Conservation (phyloP, 2,329 filamentous ascomycete genomes). For the Colletotrichum chlorophyti region DNA sequence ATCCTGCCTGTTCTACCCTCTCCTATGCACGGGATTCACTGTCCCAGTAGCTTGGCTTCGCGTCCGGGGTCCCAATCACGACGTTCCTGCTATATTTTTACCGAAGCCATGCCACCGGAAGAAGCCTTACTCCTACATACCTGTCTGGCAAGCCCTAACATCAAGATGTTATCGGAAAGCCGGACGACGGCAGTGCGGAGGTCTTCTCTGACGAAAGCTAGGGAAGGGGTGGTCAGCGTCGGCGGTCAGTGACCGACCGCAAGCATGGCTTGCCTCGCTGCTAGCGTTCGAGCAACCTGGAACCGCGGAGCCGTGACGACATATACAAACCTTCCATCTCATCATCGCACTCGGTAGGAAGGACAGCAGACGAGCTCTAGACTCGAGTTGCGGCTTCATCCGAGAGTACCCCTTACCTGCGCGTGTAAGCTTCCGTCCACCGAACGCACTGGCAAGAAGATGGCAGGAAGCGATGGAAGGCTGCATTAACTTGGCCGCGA, state of each 20-base stretch:
- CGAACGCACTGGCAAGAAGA: not conserved
- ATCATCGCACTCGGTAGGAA: constrained; percentile 7
- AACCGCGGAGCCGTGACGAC: constrained; percentile 5
- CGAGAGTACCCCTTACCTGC: not conserved
- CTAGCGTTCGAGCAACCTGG: not conserved
- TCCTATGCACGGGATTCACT: not conserved
- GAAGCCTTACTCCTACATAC: too few species aligned
- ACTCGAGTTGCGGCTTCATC: not conserved
- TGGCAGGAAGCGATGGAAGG: constrained; percentile 15
- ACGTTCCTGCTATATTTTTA: too few species aligned
- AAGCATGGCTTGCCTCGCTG: constrained; percentile 23
- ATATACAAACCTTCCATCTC: constrained; percentile 21
- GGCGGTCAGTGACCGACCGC: constrained; percentile 26
- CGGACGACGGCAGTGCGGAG: too few species aligned
- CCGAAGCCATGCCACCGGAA: too few species aligned
- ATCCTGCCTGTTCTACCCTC: constrained; percentile 2
- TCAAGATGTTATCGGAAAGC: too few species aligned
- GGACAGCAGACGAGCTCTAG: not conserved
- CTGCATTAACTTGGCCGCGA: constrained; percentile 13
- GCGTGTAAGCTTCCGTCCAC: constrained; percentile 21
- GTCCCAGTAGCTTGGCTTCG: constrained; percentile 7
- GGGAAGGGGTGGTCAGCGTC: constrained; percentile 2
- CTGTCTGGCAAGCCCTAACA: too few species aligned
- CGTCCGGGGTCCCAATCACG: constrained; percentile 18
- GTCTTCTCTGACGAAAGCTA: too few species aligned